Conservation (phyloP, 139 green algal genomes). For the Limnomonas spitsbergensis region DNA sequence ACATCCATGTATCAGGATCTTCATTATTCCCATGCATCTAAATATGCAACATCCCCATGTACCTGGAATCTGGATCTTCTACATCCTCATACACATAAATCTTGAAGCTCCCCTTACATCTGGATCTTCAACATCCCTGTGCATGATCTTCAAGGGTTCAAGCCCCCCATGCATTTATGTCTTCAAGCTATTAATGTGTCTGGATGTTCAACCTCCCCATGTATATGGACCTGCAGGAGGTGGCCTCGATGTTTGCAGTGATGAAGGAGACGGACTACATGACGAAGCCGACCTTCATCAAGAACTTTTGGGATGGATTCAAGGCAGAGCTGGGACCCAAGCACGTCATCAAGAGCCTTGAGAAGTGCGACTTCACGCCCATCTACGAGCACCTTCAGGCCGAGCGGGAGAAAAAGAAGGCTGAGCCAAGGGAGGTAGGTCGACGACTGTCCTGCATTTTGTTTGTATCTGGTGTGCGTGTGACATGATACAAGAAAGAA, state of each 20-base stretch:
- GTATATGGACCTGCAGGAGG: slow-evolving; percentile 66
- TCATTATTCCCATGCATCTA: too few relatives aligned
- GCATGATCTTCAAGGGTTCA: too few relatives aligned
- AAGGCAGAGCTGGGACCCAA: slow-evolving; percentile 76
- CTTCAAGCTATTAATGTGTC: not conserved
- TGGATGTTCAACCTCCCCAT: not conserved
- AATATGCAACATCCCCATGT: too few relatives aligned
- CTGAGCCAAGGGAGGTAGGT: slow-evolving; percentile 82
- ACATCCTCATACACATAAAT: too few relatives aligned
- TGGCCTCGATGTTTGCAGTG: slow-evolving; percentile 92
- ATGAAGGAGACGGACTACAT: slow-evolving; percentile 98
- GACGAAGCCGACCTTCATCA: slow-evolving; percentile 68
- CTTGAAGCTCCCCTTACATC: too few relatives aligned
- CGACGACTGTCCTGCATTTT: not conserved
- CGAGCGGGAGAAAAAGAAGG: slow-evolving; percentile 90
- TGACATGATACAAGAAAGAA: not conserved
- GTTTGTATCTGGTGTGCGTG: not conserved
- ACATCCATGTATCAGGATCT: too few relatives aligned
- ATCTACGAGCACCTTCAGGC: slow-evolving; percentile 88
- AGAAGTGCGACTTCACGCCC: slow-evolving; percentile 93
- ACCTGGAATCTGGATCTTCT: not conserved
- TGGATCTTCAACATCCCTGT: slow-evolving; percentile 10
- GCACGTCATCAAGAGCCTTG: slow-evolving; percentile 85
- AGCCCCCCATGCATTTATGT: too few relatives aligned
- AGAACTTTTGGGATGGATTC: slow-evolving; percentile 98